Evolutionary conservation across 495 filamentous ascomycete species (phyloP).

Genomic region (Glonium stellatum): DNA sequence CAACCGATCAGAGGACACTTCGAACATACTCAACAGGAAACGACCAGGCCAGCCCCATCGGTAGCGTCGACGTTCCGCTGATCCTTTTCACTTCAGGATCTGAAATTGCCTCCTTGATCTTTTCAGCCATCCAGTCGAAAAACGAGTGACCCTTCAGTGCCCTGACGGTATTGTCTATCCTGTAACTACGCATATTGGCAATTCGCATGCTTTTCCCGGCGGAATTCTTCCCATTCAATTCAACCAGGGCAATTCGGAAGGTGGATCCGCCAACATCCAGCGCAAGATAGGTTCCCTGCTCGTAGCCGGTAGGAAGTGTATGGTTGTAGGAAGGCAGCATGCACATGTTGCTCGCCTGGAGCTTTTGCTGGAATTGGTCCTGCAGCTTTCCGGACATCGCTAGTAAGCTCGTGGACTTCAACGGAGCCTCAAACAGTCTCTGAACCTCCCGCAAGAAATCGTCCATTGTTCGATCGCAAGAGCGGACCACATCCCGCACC

Average conservation of each 20-base stretch:
- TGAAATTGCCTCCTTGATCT: constrained; percentile 49
- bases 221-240: constrained; percentile 43
- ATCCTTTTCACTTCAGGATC: constrained; percentile 29
- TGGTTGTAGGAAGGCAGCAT: constrained; percentile 65
- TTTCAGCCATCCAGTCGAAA: constrained; percentile 63
- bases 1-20: neutral
- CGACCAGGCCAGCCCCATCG: constrained; percentile 61
- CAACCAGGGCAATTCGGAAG: constrained; percentile 56
- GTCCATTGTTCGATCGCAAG: constrained; percentile 38
- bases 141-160: constrained; percentile 49
- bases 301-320: constrained; percentile 52
- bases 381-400: constrained; percentile 54
- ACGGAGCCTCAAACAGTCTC: constrained; percentile 42
- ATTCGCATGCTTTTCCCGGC: constrained; percentile 45
- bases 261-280: constrained; percentile 64
- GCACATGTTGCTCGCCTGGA: constrained; percentile 49
- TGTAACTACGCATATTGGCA: constrained; percentile 42
- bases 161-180: constrained; percentile 50
- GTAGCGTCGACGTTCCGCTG: constrained; percentile 36
- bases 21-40: constrained; percentile 56
- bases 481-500: constrained; percentile 31
- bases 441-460: constrained; percentile 47
- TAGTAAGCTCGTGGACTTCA: constrained; percentile 38
- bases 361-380: constrained; percentile 48
- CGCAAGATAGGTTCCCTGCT: constrained; percentile 54